Percentiles rank a stretch among this genome's conserved stretches.
Conservation (phyloP, 805 yeast species). For the Helenozyma rhizophorensis region DNA sequence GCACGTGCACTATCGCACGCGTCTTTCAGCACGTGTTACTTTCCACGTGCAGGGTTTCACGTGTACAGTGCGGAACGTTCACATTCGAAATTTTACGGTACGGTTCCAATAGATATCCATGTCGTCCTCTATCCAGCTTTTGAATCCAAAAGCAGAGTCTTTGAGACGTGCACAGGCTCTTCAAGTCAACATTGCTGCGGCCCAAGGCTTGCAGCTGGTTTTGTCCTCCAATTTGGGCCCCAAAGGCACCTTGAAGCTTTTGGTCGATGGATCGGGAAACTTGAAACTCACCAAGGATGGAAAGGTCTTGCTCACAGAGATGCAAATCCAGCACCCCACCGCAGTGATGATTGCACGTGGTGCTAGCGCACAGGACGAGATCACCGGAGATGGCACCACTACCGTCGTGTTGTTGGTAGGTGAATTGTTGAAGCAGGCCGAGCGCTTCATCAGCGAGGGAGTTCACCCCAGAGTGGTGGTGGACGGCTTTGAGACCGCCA, state of each 20-base stretch:
- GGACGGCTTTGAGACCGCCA: slow-evolving; percentile 92
- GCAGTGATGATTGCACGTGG: slow-evolving; percentile 75
- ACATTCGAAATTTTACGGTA: too few relatives aligned
- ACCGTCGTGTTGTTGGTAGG: slow-evolving; percentile 94
- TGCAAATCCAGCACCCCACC: slow-evolving; percentile 75
- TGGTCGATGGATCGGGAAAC: slow-evolving; percentile 95
- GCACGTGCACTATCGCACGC: too few relatives aligned
- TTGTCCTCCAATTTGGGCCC: slow-evolving; percentile 92
- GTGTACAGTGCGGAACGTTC: too few relatives aligned
- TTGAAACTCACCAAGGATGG: slow-evolving; percentile 97
- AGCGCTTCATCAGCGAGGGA: slow-evolving; percentile 86
- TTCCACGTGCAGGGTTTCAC: too few relatives aligned
- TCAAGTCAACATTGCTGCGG: slow-evolving; percentile 92
- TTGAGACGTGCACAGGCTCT: slow-evolving; percentile 91
- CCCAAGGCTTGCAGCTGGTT: slow-evolving; percentile 93
- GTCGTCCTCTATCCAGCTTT: slow-evolving; percentile 73
- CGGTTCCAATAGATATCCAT: too few relatives aligned
- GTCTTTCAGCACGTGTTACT: too few relatives aligned
- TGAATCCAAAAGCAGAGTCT: slow-evolving; percentile 98
- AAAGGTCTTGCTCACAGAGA: slow-evolving; percentile 84
- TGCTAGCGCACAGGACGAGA: slow-evolving; percentile 97
- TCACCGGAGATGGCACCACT: slow-evolving; percentile 99
- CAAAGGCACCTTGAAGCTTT: slow-evolving; percentile 92
- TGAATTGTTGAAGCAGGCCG: slow-evolving; percentile 90
- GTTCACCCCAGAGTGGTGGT: slow-evolving; percentile 92